Conservation (phyloP, 139 green algal species). For the Pseudopediastrum boryanum region DNA sequence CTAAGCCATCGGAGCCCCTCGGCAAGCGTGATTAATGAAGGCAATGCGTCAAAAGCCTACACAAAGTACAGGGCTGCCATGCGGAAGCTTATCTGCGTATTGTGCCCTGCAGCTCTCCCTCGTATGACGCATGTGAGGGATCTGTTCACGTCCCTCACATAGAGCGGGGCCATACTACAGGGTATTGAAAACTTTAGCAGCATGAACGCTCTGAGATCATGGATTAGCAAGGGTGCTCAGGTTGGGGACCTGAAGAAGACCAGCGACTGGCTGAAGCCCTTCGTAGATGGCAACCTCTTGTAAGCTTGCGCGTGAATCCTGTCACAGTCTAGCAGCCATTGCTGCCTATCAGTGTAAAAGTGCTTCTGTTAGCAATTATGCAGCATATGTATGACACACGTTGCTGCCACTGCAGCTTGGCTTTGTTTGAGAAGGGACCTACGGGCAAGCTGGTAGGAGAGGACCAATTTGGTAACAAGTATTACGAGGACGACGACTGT, state of each 20-base stretch:
- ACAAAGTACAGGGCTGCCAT: no score
- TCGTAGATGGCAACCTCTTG: slow-evolving; percentile 59
- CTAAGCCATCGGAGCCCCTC: no score
- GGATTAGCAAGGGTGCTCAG: not conserved
- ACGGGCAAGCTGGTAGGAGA: slow-evolving; percentile 46
- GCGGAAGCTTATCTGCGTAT: no score
- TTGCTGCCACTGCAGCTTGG: slow-evolving; percentile 7
- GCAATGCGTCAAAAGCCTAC: no score
- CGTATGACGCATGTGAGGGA: no score
- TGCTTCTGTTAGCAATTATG: no score
- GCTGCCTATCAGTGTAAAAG: not conserved
- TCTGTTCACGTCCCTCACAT: no score
- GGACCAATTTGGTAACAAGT: slow-evolving; percentile 53
- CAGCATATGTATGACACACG: no score
- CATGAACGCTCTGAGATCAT: not conserved
- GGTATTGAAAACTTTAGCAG: no score
- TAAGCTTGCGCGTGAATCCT: slow-evolving; percentile 26
- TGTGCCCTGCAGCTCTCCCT: no score
- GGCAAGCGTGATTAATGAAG: no score
- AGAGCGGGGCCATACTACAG: no score
- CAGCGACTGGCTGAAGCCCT: slow-evolving; percentile 10
- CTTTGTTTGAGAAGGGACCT: slow-evolving; percentile 46
- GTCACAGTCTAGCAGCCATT: not conserved
- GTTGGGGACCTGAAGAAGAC: slow-evolving; percentile 1
- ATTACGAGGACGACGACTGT: slow-evolving; percentile 56